Evolutionary conservation across 257 asterid genomes (phyloP).

Genomic region (Verbena officinalis): DNA sequence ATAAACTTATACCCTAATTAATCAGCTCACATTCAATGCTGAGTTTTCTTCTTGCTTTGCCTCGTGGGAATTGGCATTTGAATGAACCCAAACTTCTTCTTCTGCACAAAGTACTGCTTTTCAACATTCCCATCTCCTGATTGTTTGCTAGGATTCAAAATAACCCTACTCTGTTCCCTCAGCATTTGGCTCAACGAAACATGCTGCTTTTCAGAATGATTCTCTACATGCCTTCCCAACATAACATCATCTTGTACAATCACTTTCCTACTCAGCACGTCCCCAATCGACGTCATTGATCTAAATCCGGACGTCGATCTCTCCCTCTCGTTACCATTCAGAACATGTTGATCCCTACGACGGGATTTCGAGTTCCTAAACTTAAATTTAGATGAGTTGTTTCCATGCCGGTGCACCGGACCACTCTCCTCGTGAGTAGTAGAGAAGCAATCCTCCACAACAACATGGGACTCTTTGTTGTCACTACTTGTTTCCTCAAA

Average conservation of each 20-base stretch:
- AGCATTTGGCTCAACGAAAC: constrained; percentile 88
- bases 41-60: constrained; percentile 67
- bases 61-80: constrained; percentile 66
- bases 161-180: constrained; percentile 67
- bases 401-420: constrained; percentile 19
- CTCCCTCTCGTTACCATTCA: constrained; percentile 36
- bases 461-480: constrained; percentile 32
- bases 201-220: constrained; percentile 48
- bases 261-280: constrained; percentile 56
- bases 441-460: constrained; percentile 28
- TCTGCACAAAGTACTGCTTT: constrained; percentile 58
- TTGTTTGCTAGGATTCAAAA: constrained; percentile 48
- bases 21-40: constrained; percentile 38
- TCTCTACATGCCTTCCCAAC: constrained; percentile 50
- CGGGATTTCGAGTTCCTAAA: constrained; percentile 53
- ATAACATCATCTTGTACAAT: constrained; percentile 52
- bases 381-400: constrained; percentile 42
- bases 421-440: constrained; percentile 24
- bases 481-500: constrained; percentile 40
- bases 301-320: constrained; percentile 42
- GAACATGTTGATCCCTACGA: constrained; percentile 32
- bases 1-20: background rate
- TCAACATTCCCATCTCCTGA: constrained; percentile 46
- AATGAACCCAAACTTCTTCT: constrained; percentile 92
- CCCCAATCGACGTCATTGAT: constrained; percentile 64